Evolutionary conservation across 768 basidiomycete species (phyloP), one percentile per base, ranked within the genome.

Genomic region (Mycena rosella): DNA sequence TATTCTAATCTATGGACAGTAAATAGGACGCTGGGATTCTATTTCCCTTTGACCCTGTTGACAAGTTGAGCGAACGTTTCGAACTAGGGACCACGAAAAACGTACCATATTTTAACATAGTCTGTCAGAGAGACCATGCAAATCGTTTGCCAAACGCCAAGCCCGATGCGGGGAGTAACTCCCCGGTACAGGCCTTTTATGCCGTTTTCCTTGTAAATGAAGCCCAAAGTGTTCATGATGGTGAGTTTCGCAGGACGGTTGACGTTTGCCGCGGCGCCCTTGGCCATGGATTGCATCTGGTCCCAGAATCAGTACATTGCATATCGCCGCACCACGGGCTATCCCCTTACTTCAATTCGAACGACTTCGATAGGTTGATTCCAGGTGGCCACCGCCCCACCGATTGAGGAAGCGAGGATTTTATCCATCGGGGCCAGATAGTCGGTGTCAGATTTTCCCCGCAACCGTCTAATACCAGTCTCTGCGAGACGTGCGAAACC

Each of bases 111-210:
- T 79, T 96, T 97, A 70, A 98, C 96, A 76, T 96, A 96, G 81
- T 98, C 96, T 22, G 96, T 96, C 70, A 98, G 92, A 24, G 95
- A 96, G 72, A 99, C 97, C 97, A 99, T 99, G 86, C 98, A 99
- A 72, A 98, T 86, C 9, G 96, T 98, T 81, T 98, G 96, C 96
- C 96, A 98, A 77, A 97, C 88, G 67, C 97, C 96, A 67, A 99
- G 89, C 69, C 89, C 98, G 74, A 99, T 95, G 65, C 98, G 94
- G 65, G 98, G 98, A 0, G 96, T 95, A 24, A 99, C 97, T 74
- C 98, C 98, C 54, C 98, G 91, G 85, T 99, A 99, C 34, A 99
- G 85, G 34, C 97, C 98, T 80, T 93, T 96, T 75, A 99, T 85
- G 60, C 98, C 98, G 78, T 97, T 98, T 81, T 96, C 95, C 77